A percentile compares a stretch with the other conserved stretches of the same genome.
These are phyloP conservation scores for Phialocephala subalpina DNA, from an alignment of 2,329 filamentous ascomycete species.

Conservation along the genomic window DNA sequence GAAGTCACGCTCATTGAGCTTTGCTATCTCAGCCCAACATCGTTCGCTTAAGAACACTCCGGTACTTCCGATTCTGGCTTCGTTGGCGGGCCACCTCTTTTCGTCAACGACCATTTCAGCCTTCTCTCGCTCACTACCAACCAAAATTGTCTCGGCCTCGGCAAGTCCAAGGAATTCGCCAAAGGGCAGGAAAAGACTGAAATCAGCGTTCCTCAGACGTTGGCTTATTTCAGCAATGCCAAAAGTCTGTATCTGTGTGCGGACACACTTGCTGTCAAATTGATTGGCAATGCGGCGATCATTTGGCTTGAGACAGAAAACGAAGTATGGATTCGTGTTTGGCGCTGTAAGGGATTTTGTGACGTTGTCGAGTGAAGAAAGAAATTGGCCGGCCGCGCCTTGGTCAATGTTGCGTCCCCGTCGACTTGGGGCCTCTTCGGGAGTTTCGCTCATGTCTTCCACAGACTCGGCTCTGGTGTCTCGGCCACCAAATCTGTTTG, in stretches of 20 bases:
- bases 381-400: constrained; percentile 91
- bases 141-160: constrained; percentile 83
- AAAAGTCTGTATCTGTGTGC: constrained; percentile 92
- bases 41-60: constrained; percentile 95
- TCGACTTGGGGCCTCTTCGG: constrained; percentile 49
- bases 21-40: constrained; percentile 92
- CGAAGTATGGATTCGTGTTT: constrained; percentile 91
- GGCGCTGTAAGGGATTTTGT: constrained; percentile 84
- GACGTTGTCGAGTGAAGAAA: constrained; percentile 88
- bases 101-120: constrained; percentile 91
- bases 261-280: constrained; percentile 98
- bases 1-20: constrained; percentile 70
- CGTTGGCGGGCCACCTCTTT: constrained; percentile 90
- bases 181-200: constrained; percentile 94
- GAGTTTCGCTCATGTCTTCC: constrained; percentile 57
- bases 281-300: constrained; percentile 97
- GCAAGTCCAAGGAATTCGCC: constrained; percentile 92
- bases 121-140: constrained; percentile 93
- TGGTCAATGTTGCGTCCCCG: constrained; percentile 66
- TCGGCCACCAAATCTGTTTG: constrained; percentile 35
- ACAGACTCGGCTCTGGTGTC: constrained; percentile 44
- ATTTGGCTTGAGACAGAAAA: constrained; percentile 97
- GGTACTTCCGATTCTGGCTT: constrained; percentile 88
- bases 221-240: constrained; percentile 98
- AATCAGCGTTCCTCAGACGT: constrained; percentile 89